Conservation (phyloP, 2,329 filamentous ascomycete genomes). For the Plectosphaerella plurivora region DNA sequence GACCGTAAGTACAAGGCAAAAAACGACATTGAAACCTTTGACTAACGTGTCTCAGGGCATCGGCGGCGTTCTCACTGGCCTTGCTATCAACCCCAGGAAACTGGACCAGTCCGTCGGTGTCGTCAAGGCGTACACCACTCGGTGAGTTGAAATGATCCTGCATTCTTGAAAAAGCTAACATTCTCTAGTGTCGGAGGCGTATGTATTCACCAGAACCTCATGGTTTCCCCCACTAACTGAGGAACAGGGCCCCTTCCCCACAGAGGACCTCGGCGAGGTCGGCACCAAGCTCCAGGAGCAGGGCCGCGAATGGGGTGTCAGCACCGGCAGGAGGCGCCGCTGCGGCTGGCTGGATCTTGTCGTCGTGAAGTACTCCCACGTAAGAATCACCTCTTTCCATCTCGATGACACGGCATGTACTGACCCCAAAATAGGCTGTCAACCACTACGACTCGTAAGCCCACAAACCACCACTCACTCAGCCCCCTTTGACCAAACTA, state of each 20-base stretch:
- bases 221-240: slow-evolving; percentile 21
- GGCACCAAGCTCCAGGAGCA: slow-evolving; percentile 43
- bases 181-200: slow-evolving; percentile 8
- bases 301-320: slow-evolving; percentile 32
- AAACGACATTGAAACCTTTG: no score
- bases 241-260: slow-evolving; percentile 56
- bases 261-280: slow-evolving; percentile 46
- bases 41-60: slow-evolving; percentile 2
- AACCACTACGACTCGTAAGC: slow-evolving; percentile 46
- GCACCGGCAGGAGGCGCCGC: slow-evolving; percentile 17
- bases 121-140: slow-evolving; percentile 55
- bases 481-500: background rate
- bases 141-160: slow-evolving; percentile 60
- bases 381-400: slow-evolving; percentile 12
- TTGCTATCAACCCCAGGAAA: slow-evolving; percentile 56
- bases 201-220: background rate
- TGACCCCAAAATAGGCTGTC: slow-evolving; percentile 24
- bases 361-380: slow-evolving; percentile 58
- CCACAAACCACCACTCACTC: background rate
- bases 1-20: background rate
- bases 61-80: slow-evolving; percentile 21
- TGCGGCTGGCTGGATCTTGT: slow-evolving; percentile 54
- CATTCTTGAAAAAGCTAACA: slow-evolving; percentile 17
- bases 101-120: slow-evolving; percentile 59
- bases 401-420: background rate